phyloP scores from a whole-genome alignment of 1,139 yeast species.

The Sugiyamaella novakii region DNA sequence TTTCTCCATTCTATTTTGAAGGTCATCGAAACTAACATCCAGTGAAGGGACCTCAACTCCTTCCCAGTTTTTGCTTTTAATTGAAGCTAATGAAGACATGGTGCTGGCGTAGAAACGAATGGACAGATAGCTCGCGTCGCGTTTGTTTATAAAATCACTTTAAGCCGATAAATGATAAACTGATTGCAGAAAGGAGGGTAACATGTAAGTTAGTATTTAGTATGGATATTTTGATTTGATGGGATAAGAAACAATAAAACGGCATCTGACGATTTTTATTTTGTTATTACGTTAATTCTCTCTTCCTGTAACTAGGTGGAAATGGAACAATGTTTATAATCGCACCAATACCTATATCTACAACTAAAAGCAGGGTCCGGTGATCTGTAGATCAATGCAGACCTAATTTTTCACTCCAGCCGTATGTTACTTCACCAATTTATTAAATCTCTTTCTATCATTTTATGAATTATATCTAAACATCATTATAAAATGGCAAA shows the following conservation, averaged over 20 bases:
- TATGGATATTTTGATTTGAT: too few species aligned
- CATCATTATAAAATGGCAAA: slow-evolving; percentile 58
- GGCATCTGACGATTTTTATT: too few species aligned
- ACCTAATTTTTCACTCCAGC: slow-evolving; percentile 1
- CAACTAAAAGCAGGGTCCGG: slow-evolving; percentile 11
- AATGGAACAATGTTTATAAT: too few species aligned
- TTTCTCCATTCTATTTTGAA: slow-evolving; percentile 33
- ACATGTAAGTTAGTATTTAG: too few species aligned
- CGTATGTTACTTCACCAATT: background rate
- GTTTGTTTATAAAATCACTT: slow-evolving; percentile 5
- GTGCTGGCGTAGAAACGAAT: background rate
- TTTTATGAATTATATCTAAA: background rate
- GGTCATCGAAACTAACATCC: slow-evolving; percentile 32
- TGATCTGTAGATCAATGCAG: background rate
- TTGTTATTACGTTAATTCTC: too few species aligned
- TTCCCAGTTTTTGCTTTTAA: slow-evolving; percentile 7
- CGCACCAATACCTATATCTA: too few species aligned
- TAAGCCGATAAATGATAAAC: background rate
- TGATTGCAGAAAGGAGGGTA: background rate
- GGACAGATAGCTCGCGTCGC: slow-evolving; percentile 6
- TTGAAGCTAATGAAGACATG: slow-evolving; percentile 12
- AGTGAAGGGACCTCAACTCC: slow-evolving; percentile 30
- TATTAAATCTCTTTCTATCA: background rate
- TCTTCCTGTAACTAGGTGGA: too few species aligned
- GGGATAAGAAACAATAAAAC: too few species aligned